phyloP scores from a whole-genome alignment of 208 protist genomes.

The Crithidia acanthocephali region DNA sequence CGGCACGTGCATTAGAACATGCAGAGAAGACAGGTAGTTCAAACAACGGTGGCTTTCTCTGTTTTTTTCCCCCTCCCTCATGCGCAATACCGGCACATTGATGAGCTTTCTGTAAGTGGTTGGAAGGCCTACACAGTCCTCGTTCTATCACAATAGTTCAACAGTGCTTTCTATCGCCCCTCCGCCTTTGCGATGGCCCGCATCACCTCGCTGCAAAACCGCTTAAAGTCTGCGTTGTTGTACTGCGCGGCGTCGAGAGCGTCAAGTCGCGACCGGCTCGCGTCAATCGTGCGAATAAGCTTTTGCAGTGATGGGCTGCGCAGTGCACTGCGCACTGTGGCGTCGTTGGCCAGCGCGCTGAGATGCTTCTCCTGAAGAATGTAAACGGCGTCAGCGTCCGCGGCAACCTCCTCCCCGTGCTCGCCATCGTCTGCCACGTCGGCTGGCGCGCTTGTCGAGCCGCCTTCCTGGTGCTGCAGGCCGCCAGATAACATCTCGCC shows the following conservation, averaged over 20 bases:
- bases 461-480: neutral
- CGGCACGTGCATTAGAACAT: too few relatives aligned
- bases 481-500: neutral
- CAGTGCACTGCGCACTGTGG: conserved; percentile 53
- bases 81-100: too few relatives aligned
- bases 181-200: conserved; percentile 44
- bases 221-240: conserved; percentile 76
- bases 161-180: conserved; percentile 18
- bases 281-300: conserved; percentile 68
- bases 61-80: too few relatives aligned
- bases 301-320: conserved; percentile 58
- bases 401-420: conserved; percentile 19
- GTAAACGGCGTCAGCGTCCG: conserved; percentile 36
- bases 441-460: neutral
- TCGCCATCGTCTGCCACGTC: neutral
- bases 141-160: too few relatives aligned
- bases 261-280: conserved; percentile 70
- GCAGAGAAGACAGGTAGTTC: too few relatives aligned
- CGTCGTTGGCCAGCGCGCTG: conserved; percentile 49
- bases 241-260: conserved; percentile 80
- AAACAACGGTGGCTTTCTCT: too few relatives aligned
- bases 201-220: conserved; percentile 71
- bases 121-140: too few relatives aligned
- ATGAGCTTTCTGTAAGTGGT: too few relatives aligned
- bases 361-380: conserved; percentile 76